Conservation (phyloP, 2,329 filamentous ascomycete genomes). For the Zasmidium citrigriseum region DNA sequence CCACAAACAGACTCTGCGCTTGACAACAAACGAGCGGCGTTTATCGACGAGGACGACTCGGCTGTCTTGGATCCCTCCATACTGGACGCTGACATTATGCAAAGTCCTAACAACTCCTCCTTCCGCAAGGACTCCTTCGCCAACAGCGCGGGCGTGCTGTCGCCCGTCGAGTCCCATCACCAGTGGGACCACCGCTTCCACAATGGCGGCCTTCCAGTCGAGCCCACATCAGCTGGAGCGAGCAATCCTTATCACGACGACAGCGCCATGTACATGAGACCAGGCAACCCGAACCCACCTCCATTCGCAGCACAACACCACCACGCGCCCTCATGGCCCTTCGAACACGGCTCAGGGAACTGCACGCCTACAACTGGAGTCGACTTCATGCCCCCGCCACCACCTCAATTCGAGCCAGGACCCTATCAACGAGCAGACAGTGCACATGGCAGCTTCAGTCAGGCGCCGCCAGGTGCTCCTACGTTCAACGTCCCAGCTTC, state of each 20-base stretch:
- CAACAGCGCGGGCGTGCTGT: conserved; percentile 34
- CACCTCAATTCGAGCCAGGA: conserved; percentile 45
- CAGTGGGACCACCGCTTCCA: conserved; percentile 33
- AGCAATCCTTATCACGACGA: conserved; percentile 26
- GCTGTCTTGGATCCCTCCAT: conserved; percentile 31
- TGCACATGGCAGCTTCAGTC: conserved; percentile 41
- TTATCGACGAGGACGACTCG: conserved; percentile 31
- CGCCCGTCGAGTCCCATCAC: conserved; percentile 29
- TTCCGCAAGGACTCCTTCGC: conserved; percentile 38
- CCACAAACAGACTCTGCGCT: conserved; percentile 24
- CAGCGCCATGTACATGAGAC: conserved; percentile 25
- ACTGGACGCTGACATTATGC: conserved; percentile 35
- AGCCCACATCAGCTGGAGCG: conserved; percentile 23
- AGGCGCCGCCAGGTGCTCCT: conserved; percentile 42
- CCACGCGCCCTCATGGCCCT: conserved; percentile 57
- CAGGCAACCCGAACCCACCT: conserved; percentile 47
- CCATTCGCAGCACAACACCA: conserved; percentile 65
- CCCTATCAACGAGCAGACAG: conserved; percentile 30
- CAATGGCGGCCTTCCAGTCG: conserved; percentile 19
- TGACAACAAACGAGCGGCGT: conserved; percentile 26
- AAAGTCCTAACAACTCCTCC: conserved; percentile 27
- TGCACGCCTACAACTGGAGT: conserved; percentile 74
- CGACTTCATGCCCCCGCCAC: conserved; percentile 54
- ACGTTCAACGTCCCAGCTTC: conserved; percentile 39
- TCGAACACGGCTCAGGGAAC: conserved; percentile 65